Evolutionary conservation across 495 filamentous ascomycete genomes (phyloP), one percentile per base, ranked within the genome.

Genomic region (Penicillium pancosmium): DNA sequence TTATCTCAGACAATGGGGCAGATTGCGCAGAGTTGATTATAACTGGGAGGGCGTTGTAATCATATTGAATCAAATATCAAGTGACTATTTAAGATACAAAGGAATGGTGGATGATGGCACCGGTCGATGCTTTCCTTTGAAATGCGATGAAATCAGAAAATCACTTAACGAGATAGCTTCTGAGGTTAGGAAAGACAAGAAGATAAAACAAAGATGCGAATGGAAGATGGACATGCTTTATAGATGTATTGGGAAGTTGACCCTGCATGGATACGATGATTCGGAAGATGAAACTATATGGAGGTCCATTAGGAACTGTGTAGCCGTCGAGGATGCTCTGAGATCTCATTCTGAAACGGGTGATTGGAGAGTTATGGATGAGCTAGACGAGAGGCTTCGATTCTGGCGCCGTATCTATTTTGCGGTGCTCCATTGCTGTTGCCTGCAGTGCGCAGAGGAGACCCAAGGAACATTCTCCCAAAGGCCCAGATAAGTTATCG

Each of bases 191-290:
- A 10, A 0, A 23, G 23, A 48, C 11, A 10, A 15, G 7, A 27
- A 31, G 3, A 48, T 48, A 4, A 48, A 1, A 6, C 8, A 27
- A 9, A n/a, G 18, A 5, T 31, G 9, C 11, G 19, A 12, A 27
- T 48, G 23, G 18, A 25, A 25, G 4, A 23, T 48, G 23, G 23
- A 48, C 23, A 23, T 48, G 19, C 19, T 48, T 27, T 13, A 27
- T 48, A 23, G 18, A 48, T 48, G 46, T n/a, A 48, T 48, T 48
- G 46, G 46, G 5, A 48, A 19, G n/a, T 9, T 48, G 7, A 48
- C 46, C 10, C 18, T 48, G 13, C 23, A n/a, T 27, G 46, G 46
- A 48, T 27, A 48, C n/a, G 46, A 48, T 27, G 21, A 27, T 48
- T 48, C 46, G 10, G 46, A 48, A 6, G 46, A 48, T 13, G 6